These are phyloP conservation scores for Russula abietina DNA, from an alignment of 768 basidiomycete genomes.

Conservation along the genomic window DNA sequence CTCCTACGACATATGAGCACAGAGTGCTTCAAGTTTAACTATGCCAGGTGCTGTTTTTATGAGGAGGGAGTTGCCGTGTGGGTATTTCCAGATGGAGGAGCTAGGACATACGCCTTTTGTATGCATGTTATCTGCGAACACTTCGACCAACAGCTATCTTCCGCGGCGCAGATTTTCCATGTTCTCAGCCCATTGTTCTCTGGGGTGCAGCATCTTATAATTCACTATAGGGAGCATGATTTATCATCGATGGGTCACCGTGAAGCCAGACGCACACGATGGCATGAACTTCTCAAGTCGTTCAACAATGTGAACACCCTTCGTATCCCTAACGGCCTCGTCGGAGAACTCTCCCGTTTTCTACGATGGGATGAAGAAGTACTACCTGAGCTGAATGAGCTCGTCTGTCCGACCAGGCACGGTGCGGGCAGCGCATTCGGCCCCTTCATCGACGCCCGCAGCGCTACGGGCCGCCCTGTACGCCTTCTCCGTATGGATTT, in stretches of 20 bases:
- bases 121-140: not conserved
- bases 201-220: not conserved
- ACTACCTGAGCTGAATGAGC: not conserved
- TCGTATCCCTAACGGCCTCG: not conserved
- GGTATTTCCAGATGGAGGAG: not conserved
- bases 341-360: not conserved
- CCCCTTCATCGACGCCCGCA: not conserved
- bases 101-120: not conserved
- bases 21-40: not conserved
- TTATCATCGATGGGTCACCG: not conserved
- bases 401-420: not conserved
- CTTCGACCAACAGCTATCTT: not conserved
- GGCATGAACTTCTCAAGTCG: not conserved
- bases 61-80: not conserved
- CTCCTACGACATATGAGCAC: not conserved
- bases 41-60: not conserved
- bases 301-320: not conserved
- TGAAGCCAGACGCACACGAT: not conserved
- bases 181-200: not conserved
- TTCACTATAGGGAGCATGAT: not conserved
- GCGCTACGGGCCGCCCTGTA: not conserved
- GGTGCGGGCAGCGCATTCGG: not conserved
- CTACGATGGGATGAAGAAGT: not conserved
- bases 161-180: not conserved
- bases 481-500: not conserved